Evolutionary conservation across 208 protist genomes (phyloP).

Genomic region (Balamuthia mandrillaris): DNA sequence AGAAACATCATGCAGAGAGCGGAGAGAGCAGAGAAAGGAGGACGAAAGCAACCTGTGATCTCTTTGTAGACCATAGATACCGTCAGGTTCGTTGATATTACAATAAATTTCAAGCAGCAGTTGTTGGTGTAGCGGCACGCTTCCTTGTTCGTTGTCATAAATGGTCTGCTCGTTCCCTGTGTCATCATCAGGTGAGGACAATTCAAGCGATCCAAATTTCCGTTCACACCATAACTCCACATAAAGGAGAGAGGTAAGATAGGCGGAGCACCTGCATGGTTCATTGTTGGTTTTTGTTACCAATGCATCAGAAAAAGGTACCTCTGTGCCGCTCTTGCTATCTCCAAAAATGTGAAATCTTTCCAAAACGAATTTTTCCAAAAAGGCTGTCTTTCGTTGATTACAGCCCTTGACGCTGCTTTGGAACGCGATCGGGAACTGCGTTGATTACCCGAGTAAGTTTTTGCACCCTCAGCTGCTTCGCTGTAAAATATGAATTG

Average conservation of each 20-base stretch:
- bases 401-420: neutral
- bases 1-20: neutral
- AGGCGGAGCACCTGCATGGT: neutral
- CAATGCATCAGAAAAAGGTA: neutral
- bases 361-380: slow-evolving; percentile 35
- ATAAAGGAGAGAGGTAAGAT: slow-evolving; percentile 25
- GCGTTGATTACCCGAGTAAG: neutral
- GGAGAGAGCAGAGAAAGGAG: neutral
- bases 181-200: neutral
- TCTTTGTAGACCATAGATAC: slow-evolving; percentile 39
- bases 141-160: neutral
- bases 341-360: slow-evolving; percentile 36
- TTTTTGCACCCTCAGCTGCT: neutral
- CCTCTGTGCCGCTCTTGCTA: slow-evolving; percentile 22
- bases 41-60: slow-evolving; percentile 12
- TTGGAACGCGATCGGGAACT: no score
- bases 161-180: neutral
- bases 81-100: slow-evolving; percentile 47
- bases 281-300: neutral
- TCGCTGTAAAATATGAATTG: slow-evolving; percentile 12
- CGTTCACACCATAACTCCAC: slow-evolving; percentile 35
- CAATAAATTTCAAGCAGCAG: slow-evolving; percentile 42
- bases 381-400: neutral
- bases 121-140: neutral
- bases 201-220: neutral